A percentile compares a stretch with the other conserved stretches of the same genome.
phyloP scores from a whole-genome alignment of 768 basidiomycete species.

The Ramaria sp. region DNA sequence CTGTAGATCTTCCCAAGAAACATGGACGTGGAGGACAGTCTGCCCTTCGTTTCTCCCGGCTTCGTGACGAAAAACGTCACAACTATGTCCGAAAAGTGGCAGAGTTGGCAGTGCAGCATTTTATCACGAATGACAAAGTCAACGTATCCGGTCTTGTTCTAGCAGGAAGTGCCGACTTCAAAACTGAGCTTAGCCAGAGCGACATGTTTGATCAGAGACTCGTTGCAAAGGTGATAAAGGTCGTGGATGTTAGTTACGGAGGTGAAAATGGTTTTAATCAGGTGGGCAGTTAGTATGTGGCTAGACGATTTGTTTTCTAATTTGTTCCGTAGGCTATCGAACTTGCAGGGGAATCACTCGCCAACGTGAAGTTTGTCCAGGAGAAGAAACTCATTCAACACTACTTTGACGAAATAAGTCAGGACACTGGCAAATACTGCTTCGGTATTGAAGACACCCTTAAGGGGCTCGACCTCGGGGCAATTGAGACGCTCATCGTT shows the following conservation, averaged over 20 bases:
- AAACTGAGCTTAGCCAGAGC: slow-evolving; percentile 91
- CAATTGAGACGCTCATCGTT: slow-evolving; percentile 94
- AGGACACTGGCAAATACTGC: slow-evolving; percentile 92
- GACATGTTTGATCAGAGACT: slow-evolving; percentile 93
- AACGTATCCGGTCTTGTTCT: slow-evolving; percentile 94
- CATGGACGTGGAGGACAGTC: slow-evolving; percentile 99
- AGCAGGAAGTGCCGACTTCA: slow-evolving; percentile 97
- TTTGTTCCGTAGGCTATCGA: slow-evolving; percentile 69
- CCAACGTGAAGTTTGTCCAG: slow-evolving; percentile 99
- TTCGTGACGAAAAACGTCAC: slow-evolving; percentile 98
- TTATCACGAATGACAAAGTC: slow-evolving; percentile 96
- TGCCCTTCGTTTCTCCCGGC: slow-evolving; percentile 97
- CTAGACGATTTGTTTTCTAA: slow-evolving; percentile 5
- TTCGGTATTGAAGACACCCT: slow-evolving; percentile 97
- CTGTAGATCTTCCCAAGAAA: slow-evolving; percentile 98
- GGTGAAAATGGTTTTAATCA: slow-evolving; percentile 99
- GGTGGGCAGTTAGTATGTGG: slow-evolving; percentile 31
- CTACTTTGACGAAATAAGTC: slow-evolving; percentile 99
- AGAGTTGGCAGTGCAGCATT: slow-evolving; percentile 94
- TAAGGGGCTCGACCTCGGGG: slow-evolving; percentile 91
- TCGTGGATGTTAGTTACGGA: slow-evolving; percentile 97
- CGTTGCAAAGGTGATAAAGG: slow-evolving; percentile 87
- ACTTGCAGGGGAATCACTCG: slow-evolving; percentile 87
- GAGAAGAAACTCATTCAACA: slow-evolving; percentile 96
- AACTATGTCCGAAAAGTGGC: slow-evolving; percentile 99